These are phyloP conservation scores for Cornus florida DNA, from an alignment of 148 eudicot species.

Conservation along the genomic window DNA sequence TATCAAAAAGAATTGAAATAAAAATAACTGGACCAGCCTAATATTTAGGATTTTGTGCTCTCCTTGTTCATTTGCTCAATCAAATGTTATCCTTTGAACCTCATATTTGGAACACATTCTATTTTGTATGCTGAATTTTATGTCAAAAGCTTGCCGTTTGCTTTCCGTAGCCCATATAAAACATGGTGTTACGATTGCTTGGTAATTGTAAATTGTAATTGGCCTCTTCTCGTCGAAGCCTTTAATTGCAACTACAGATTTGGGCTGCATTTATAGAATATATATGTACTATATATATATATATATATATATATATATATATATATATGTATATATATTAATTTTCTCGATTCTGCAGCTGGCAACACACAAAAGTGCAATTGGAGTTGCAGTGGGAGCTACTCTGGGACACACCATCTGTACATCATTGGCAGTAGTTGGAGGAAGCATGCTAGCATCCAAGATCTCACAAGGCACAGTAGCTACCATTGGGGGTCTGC, in stretches of 20 bases:
- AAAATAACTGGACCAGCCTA: too few relatives aligned
- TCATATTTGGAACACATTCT: background rate
- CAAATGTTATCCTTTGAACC: background rate
- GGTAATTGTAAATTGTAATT: background rate
- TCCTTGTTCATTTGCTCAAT: background rate
- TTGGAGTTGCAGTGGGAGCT: conserved; percentile 91
- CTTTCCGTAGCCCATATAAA: background rate
- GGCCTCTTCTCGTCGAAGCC: background rate
- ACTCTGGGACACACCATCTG: conserved; percentile 75
- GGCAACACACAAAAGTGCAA: conserved; percentile 89
- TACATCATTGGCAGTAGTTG: too few relatives aligned
- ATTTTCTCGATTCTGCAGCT: conserved; percentile 41
- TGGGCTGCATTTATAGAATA: background rate
- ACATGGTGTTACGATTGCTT: background rate
- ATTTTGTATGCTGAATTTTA: background rate
- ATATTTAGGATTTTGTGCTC: background rate
- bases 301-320: too few relatives aligned
- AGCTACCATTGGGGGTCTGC: too few relatives aligned
- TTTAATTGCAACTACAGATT: too few relatives aligned
- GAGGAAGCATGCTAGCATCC: too few relatives aligned
- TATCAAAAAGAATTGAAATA: too few relatives aligned
- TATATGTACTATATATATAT: too few relatives aligned
- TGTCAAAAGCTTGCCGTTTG: background rate
- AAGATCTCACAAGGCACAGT: too few relatives aligned
- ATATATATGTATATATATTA: too few relatives aligned